phyloP scores from a whole-genome alignment of 2,329 filamentous ascomycete species.

The Pezicula carpinea region DNA sequence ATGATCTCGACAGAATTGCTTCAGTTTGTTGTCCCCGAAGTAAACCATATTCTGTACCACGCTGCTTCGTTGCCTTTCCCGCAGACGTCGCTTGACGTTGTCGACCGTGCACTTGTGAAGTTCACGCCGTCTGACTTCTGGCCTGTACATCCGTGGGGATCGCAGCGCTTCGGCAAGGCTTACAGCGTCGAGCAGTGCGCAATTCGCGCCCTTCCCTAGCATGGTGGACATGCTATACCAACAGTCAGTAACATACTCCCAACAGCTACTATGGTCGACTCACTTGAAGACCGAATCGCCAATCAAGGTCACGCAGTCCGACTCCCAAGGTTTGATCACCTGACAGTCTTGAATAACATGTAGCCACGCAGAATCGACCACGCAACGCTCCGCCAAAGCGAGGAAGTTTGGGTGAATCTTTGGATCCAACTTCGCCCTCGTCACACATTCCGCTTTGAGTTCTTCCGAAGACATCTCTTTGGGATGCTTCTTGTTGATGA shows the following conservation, averaged over 20 bases:
- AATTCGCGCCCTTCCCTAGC: conserved; percentile 24
- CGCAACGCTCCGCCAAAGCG: conserved; percentile 14
- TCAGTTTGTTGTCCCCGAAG: conserved; percentile 20
- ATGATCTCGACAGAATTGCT: conserved; percentile 16
- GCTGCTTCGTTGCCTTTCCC: conserved; percentile 18
- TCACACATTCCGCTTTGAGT: conserved; percentile 20
- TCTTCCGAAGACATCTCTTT: conserved; percentile 15
- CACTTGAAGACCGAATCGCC: conserved; percentile 26
- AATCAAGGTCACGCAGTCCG: conserved; percentile 19
- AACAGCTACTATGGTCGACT: not conserved
- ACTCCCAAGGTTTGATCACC: conserved; percentile 19
- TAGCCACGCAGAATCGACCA: conserved; percentile 18
- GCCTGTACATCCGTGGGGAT: conserved; percentile 2
- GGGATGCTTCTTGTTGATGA: conserved; percentile 19
- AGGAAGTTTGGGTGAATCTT: conserved; percentile 17
- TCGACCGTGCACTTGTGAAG: conserved; percentile 14
- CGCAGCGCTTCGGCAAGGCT: conserved; percentile 17
- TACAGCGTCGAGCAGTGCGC: conserved; percentile 23
- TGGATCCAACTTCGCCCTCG: conserved; percentile 9
- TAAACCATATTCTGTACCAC: conserved; percentile 24
- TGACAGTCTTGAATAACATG: conserved; percentile 19
- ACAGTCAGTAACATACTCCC: conserved; percentile 3
- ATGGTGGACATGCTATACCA: conserved; percentile 21
- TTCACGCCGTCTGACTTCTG: conserved; percentile 3
- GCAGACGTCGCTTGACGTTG: conserved; percentile 20